These are phyloP conservation scores for Xerocomellus intermedius DNA, from an alignment of 768 basidiomycete species.

Conservation along the genomic window DNA sequence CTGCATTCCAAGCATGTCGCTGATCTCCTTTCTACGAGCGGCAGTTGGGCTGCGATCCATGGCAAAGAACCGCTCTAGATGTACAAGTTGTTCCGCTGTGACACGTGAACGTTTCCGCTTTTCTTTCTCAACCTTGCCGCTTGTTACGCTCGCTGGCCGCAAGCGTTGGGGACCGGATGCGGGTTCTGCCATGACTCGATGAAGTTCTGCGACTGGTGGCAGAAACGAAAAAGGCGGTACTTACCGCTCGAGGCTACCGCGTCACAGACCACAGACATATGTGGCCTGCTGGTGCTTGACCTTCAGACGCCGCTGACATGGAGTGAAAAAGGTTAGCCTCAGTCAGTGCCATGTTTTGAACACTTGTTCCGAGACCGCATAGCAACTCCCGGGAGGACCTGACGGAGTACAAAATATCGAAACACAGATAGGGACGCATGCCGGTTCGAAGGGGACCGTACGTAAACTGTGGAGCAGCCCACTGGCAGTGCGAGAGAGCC, in stretches of 20 bases:
- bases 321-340: conserved; percentile 27
- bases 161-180: conserved; percentile 38
- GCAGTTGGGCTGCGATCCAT: conserved; percentile 72
- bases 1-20: conserved; percentile 72
- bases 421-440: conserved; percentile 5
- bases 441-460: background rate
- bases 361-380: conserved; percentile 30
- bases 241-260: conserved; percentile 15
- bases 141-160: conserved; percentile 24
- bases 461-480: background rate
- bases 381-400: conserved; percentile 31
- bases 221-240: conserved; percentile 28
- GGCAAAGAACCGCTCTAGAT: conserved; percentile 69
- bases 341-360: conserved; percentile 12
- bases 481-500: too few species aligned
- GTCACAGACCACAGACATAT: conserved; percentile 29
- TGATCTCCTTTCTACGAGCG: conserved; percentile 68
- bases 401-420: conserved; percentile 14
- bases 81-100: conserved; percentile 75
- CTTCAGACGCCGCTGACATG: conserved; percentile 29
- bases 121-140: conserved; percentile 42
- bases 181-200: conserved; percentile 31
- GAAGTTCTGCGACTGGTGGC: conserved; percentile 23
- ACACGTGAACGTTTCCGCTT: conserved; percentile 77
- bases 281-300: conserved; percentile 21